Percentiles rank a stretch among this genome's conserved stretches.
These are phyloP conservation scores for Aspergillus ruber DNA, from an alignment of 2,329 filamentous ascomycete genomes.

Conservation along the genomic window DNA sequence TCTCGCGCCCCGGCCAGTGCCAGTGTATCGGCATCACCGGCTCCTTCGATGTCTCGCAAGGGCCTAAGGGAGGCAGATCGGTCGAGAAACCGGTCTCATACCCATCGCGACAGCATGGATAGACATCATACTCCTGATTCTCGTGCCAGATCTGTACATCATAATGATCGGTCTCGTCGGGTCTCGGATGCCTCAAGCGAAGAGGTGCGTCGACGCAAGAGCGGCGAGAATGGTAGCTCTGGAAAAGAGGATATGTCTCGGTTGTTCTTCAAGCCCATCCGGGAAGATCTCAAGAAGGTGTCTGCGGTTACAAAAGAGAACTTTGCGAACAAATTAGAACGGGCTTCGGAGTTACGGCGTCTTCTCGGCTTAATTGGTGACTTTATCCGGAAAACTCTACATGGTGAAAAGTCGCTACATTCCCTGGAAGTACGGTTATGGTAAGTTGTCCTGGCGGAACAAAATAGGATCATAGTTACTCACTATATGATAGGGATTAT, in stretches of 20 bases:
- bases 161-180: constrained; percentile 27
- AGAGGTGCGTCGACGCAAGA: constrained; percentile 29
- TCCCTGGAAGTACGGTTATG: constrained; percentile 40
- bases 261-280: constrained; percentile 43
- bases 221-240: constrained; percentile 31
- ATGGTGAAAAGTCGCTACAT: constrained; percentile 31
- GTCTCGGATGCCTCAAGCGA: constrained; percentile 29
- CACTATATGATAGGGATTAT: constrained; percentile 34
- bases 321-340: constrained; percentile 37
- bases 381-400: constrained; percentile 38
- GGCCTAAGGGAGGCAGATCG: constrained; percentile 37
- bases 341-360: constrained; percentile 38
- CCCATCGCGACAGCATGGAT: constrained; percentile 39
- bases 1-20: constrained; percentile 27
- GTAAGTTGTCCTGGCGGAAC: constrained; percentile 23
- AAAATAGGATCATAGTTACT: constrained; percentile 8
- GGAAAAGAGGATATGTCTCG: constrained; percentile 35
- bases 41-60: constrained; percentile 37
- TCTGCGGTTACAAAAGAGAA: constrained; percentile 41
- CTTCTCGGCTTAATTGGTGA: constrained; percentile 41
- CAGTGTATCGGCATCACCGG: constrained; percentile 42
- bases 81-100: constrained; percentile 35
- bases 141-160: constrained; percentile 30
- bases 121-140: constrained; percentile 39
- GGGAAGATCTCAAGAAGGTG: constrained; percentile 38